These are phyloP conservation scores for Metarhizium sp. DNA, from an alignment of 2,329 filamentous ascomycete species.

Conservation along the genomic window DNA sequence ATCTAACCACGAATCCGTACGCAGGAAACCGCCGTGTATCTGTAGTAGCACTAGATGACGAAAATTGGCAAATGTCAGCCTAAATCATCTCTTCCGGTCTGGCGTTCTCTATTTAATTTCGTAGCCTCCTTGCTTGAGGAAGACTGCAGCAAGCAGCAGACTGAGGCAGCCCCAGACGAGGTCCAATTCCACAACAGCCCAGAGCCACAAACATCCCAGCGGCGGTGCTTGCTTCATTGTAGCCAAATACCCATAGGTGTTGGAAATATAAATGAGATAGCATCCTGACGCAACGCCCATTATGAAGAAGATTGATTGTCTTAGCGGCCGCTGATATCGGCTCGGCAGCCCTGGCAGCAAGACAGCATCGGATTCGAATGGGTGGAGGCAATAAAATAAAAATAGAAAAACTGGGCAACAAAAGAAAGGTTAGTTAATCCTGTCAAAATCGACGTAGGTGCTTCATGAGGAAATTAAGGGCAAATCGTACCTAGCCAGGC, in stretches of 20 bases:
- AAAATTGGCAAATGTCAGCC: neutral
- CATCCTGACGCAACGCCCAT: slow-evolving; percentile 56
- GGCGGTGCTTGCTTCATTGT: slow-evolving; percentile 91
- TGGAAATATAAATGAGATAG: slow-evolving; percentile 75
- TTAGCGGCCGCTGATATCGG: slow-evolving; percentile 36
- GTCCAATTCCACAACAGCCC: slow-evolving; percentile 81
- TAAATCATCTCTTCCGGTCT: neutral
- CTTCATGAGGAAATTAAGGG: neutral
- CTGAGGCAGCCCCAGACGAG: slow-evolving; percentile 54
- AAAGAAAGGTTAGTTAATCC: neutral
- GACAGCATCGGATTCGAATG: slow-evolving; percentile 36
- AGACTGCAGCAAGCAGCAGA: slow-evolving; percentile 34
- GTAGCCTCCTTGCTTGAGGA: slow-evolving; percentile 41
- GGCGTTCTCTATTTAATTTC: slow-evolving; percentile 19
- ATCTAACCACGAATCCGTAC: neutral
- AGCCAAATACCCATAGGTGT: slow-evolving; percentile 69
- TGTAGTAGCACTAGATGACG: neutral
- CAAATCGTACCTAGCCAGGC: slow-evolving; percentile 41
- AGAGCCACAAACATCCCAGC: slow-evolving; percentile 83
- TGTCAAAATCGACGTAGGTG: neutral
- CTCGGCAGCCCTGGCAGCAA: slow-evolving; percentile 41
- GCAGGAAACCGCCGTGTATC: neutral
- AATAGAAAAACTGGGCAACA: slow-evolving; percentile 39
- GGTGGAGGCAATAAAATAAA: slow-evolving; percentile 49
- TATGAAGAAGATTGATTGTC: slow-evolving; percentile 54